A percentile compares a stretch with the other conserved stretches of the same genome.
Conservation (phyloP, 148 eudicot genomes). For the Spergularia marina region DNA sequence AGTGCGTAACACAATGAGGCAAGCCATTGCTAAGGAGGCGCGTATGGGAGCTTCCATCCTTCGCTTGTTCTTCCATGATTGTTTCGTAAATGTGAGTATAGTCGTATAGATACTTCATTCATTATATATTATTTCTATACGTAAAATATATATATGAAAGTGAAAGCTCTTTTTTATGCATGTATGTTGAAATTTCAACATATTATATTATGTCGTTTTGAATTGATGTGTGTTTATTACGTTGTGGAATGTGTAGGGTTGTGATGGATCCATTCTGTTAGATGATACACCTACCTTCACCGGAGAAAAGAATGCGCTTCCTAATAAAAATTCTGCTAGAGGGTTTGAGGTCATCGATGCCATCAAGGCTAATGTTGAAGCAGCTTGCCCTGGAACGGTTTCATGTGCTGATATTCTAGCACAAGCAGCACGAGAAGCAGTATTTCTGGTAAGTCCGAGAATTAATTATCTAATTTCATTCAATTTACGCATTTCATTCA, state of each 20-base stretch:
- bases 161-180: too few relatives aligned
- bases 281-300: constrained; percentile 26
- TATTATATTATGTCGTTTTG: not conserved
- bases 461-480: not conserved
- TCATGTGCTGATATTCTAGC: constrained; percentile 35
- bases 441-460: constrained; percentile 8
- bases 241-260: constrained; percentile 17
- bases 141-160: not conserved
- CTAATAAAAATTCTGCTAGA: constrained; percentile 20
- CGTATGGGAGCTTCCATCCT: constrained; percentile 40
- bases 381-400: constrained; percentile 19
- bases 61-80: constrained; percentile 40
- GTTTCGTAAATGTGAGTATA: constrained; percentile 34
- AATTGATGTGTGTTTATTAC: not conserved
- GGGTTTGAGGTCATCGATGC: constrained; percentile 26
- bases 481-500: too few relatives aligned
- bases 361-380: constrained; percentile 21
- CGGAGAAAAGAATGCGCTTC: constrained; percentile 25
- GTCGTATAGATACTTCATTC: not conserved
- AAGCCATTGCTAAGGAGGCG: constrained; percentile 27
- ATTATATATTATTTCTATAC: not conserved
- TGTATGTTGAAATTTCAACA: not conserved
- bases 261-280: constrained; percentile 28
- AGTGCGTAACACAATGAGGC: constrained; percentile 28
- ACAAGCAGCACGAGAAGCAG: constrained; percentile 24